Evolutionary conservation across 2,329 filamentous ascomycete species (phyloP), one percentile per base, ranked within the genome.

Genomic region (Aspergillus transmontanensis): DNA sequence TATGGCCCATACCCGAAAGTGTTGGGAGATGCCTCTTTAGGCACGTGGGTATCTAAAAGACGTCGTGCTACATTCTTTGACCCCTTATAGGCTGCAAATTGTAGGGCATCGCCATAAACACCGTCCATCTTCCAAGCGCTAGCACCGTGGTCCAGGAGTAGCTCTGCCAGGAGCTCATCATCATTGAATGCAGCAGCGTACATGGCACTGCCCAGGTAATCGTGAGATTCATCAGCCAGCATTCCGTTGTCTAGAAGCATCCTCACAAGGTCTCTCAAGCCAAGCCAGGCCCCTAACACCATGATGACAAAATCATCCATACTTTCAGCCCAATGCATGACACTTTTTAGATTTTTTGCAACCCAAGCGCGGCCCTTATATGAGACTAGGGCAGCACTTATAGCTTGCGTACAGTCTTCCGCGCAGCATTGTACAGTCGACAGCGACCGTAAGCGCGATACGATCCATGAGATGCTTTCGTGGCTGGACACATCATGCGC

Each of bases 171-270:
- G 28, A 10, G 3, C 16, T 32, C 46, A n/a, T 58, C 28, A 5
- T 62, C 46, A 11, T 46, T 55, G 28, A 41, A 62, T 3, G 60
- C 60, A 16, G 36, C 56, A 23, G 61, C 61, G 19, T 59, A 59
- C 30, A 56, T 26, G 2, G 50, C 48, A 48, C 30, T 36, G 4
- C 61, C 61, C 4, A 59, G 30, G 21, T 21, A 23, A 2, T 14
- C 3, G 39, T 63, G 61, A 1, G 5, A 34, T 14, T 11, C 16
- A 14, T 50, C n/a, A 11, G 19, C 39, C 5, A 5, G 12, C 6
- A 43, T 30, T 21, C 48, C 41, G 1, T 23, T 26, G 2, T 14
- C n/a, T 1, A 59, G 10, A n/a, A 28, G 19, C 4, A 6, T 6
- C 28, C 34, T 10, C 0, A 57, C 32, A 7, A 59, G 28, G 1